Conservation (phyloP, 148 eudicot species). For the Selenicereus undatus region DNA sequence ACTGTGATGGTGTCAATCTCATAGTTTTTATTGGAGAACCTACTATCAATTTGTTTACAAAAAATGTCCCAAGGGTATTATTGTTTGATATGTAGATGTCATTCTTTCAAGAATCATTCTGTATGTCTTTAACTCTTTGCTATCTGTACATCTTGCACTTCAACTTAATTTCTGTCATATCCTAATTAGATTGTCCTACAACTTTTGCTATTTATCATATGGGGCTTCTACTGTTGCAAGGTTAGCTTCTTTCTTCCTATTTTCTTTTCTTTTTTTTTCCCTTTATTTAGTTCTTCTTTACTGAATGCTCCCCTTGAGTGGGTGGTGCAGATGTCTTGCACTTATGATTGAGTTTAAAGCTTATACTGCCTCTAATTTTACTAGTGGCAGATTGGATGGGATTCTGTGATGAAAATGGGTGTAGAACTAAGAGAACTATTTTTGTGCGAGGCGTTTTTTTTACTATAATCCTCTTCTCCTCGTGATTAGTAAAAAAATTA, state of each 20-base stretch:
- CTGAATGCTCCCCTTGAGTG: not conserved
- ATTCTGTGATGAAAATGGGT: constrained; percentile 97
- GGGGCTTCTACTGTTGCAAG: constrained; percentile 91
- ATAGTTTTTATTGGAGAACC: no score
- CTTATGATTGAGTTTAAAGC: not conserved
- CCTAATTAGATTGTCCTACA: constrained; percentile 32
- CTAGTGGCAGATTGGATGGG: constrained; percentile 79
- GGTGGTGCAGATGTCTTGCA: not conserved
- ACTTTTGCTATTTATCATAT: constrained; percentile 68
- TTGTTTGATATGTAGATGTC: not conserved
- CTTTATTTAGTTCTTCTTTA: not conserved
- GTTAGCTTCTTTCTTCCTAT: constrained; percentile 29
- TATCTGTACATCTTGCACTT: not conserved
- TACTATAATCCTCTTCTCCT: constrained; percentile 96
- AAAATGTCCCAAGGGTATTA: no score
- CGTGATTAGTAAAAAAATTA: constrained; percentile 48
- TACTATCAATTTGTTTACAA: no score
- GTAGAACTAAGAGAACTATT: constrained; percentile 84
- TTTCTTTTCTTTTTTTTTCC: not conserved
- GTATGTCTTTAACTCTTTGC: not conserved
- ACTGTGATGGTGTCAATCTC: no score
- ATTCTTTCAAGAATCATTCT: not conserved
- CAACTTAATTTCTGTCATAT: not conserved
- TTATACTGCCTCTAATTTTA: not conserved
- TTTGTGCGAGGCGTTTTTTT: constrained; percentile 86